A percentile compares a stretch with the other conserved stretches of the same genome.
These are phyloP conservation scores for Sclerotiophoma versabilis DNA, from an alignment of 2,329 filamentous ascomycete genomes.

Conservation along the genomic window DNA sequence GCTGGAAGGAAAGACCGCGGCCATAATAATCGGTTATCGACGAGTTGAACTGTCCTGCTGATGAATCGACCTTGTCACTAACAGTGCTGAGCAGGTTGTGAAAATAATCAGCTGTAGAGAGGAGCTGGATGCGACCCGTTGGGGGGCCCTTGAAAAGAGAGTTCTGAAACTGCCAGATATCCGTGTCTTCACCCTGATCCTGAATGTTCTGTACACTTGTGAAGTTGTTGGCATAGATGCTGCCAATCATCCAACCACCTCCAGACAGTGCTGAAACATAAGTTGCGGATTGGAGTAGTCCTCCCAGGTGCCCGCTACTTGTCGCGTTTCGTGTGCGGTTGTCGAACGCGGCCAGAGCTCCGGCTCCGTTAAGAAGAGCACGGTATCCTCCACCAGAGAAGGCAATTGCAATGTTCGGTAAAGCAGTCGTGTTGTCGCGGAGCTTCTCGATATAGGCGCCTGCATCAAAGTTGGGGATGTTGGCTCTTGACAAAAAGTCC, in stretches of 20 bases:
- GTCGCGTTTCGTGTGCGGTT: conserved; percentile 70
- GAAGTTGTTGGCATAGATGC: conserved; percentile 80
- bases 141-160: conserved; percentile 67
- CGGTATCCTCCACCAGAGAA: conserved; percentile 86
- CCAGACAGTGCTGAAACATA: conserved; percentile 84
- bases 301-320: conserved; percentile 72
- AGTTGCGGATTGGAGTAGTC: conserved; percentile 79
- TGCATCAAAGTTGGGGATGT: conserved; percentile 82
- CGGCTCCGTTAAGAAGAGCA: conserved; percentile 84
- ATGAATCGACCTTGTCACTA: conserved; percentile 66
- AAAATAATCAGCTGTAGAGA: conserved; percentile 69
- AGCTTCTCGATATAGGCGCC: conserved; percentile 71
- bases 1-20: conserved; percentile 83
- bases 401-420: conserved; percentile 77
- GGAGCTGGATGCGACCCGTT: conserved; percentile 58
- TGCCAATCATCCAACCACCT: conserved; percentile 85
- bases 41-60: conserved; percentile 64
- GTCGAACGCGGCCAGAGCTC: conserved; percentile 81
- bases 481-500: conserved; percentile 73
- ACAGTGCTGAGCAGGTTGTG: conserved; percentile 65
- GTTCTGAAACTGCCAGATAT: conserved; percentile 69
- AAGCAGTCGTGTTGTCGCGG: conserved; percentile 60
- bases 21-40: conserved; percentile 90
- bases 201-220: conserved; percentile 68
- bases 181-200: conserved; percentile 52